Evolutionary conservation across 805 yeast genomes (phyloP).

Genomic region (Lipomyces chichibuensis): DNA sequence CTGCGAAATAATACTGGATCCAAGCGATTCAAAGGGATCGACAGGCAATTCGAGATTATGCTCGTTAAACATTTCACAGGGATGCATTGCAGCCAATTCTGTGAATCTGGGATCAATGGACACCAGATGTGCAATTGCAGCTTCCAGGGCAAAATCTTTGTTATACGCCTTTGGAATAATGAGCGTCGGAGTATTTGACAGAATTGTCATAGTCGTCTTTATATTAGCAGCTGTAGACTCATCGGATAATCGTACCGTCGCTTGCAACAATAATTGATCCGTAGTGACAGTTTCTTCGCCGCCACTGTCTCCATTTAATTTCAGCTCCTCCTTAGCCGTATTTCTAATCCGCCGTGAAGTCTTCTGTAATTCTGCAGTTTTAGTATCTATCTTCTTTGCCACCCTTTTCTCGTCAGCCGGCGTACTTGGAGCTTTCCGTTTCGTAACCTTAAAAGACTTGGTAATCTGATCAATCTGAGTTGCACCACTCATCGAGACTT

Average conservation of each 20-base stretch:
- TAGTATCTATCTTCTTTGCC: background rate
- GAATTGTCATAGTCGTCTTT: background rate
- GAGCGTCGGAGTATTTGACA: constrained; percentile 50
- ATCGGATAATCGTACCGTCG: background rate
- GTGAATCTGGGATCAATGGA: constrained; percentile 30
- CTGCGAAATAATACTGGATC: constrained; percentile 63
- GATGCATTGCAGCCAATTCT: constrained; percentile 18
- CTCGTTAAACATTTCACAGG: constrained; percentile 25
- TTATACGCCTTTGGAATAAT: constrained; percentile 41
- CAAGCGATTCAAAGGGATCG: constrained; percentile 49
- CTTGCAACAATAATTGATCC: background rate
- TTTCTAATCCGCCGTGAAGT: background rate
- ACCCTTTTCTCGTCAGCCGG: background rate
- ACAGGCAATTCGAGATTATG: constrained; percentile 21
- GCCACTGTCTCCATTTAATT: background rate
- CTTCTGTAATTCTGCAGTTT: constrained; percentile 1
- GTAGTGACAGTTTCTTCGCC: background rate
- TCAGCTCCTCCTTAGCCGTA: background rate
- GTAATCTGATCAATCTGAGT: background rate
- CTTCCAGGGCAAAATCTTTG: constrained; percentile 16
- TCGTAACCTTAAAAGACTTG: background rate
- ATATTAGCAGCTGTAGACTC: background rate
- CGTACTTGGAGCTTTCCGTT: background rate
- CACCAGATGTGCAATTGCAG: constrained; percentile 30
- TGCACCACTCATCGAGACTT: background rate